Conservation (phyloP, 306 rosid genomes). For the Lupinus albus region DNA sequence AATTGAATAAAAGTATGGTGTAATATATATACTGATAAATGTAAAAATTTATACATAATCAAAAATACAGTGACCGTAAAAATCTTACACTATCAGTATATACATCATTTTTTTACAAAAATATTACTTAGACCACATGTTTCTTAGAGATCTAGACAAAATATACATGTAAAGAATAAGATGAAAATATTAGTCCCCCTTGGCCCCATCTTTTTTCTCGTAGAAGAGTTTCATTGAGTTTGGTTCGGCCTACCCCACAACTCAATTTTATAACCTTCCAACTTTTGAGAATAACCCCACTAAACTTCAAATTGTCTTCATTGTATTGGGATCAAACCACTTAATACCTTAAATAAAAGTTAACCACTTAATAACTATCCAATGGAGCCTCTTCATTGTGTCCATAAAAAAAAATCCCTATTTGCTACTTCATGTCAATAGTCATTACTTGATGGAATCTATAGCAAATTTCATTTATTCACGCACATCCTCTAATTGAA, state of each 20-base stretch:
- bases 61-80: no score
- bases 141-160: neutral
- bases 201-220: neutral
- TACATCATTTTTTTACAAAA: no score
- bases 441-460: constrained; percentile 35
- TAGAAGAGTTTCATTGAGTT: constrained; percentile 27
- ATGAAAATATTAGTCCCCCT: neutral
- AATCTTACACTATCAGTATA: no score
- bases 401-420: neutral
- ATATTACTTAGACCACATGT: neutral
- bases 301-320: neutral
- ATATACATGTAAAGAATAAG: constrained; percentile 11
- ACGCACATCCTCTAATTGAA: constrained; percentile 14
- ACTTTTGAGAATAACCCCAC: constrained; percentile 12
- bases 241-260: constrained; percentile 40
- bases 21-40: no score
- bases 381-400: neutral
- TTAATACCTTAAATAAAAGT: no score
- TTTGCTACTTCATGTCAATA: neutral
- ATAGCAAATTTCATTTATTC: constrained; percentile 38
- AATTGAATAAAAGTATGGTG: neutral
- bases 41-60: no score
- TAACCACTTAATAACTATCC: neutral
- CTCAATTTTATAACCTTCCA: constrained; percentile 1
- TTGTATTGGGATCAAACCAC: neutral